Conservation (phyloP, 257 asterid species). For the Rauvolfia tetraphylla region DNA sequence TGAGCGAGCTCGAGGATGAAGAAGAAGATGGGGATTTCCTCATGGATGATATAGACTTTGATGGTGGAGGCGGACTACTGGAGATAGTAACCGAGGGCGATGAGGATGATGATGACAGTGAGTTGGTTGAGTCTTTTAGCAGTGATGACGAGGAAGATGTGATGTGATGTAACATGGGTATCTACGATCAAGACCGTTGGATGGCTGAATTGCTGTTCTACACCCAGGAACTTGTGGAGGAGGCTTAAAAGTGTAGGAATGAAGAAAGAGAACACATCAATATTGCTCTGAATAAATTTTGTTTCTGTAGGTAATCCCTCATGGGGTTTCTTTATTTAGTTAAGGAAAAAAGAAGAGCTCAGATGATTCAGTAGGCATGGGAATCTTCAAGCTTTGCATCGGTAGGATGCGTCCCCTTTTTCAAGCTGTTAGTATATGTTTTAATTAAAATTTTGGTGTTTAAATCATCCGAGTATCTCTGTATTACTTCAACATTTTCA, state of each 20-base stretch:
- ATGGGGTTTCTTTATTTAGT: not conserved
- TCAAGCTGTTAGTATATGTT: not conserved
- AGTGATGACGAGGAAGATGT: constrained; percentile 73
- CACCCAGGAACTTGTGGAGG: no score
- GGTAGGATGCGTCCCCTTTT: not conserved
- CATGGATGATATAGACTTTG: constrained; percentile 56
- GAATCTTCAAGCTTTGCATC: not conserved
- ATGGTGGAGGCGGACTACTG: constrained; percentile 53
- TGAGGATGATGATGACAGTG: constrained; percentile 71
- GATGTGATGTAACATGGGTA: constrained; percentile 6
- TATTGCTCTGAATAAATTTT: not conserved
- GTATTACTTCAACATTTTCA: no score
- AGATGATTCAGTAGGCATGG: not conserved
- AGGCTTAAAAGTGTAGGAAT: no score
- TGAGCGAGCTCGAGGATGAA: constrained; percentile 65
- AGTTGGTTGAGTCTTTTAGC: constrained; percentile 54
- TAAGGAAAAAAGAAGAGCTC: not conserved
- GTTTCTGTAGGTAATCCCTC: not conserved
- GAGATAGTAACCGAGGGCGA: constrained; percentile 70
- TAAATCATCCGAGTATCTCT: not conserved
- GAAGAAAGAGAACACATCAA: not conserved
- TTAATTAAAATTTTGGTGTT: not conserved
- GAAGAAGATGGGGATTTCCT: constrained; percentile 81
- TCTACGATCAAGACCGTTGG: not conserved
- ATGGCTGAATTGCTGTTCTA: not conserved